A percentile compares a stretch with the other conserved stretches of the same genome.
Conservation (phyloP, 768 basidiomycete species). For the Hericium erinaceus region DNA sequence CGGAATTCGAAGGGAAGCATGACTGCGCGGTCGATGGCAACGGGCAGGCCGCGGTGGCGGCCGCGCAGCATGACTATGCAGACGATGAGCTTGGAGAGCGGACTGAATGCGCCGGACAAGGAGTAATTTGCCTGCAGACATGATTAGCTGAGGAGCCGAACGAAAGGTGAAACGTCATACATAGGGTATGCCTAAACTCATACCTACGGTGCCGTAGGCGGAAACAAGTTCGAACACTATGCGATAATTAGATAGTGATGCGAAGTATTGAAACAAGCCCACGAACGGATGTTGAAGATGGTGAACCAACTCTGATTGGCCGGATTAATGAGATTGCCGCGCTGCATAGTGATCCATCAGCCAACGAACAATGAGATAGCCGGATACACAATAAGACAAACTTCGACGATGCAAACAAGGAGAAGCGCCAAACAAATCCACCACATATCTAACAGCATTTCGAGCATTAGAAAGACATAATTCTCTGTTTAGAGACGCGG, state of each 20-base stretch:
- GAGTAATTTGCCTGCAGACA: slow-evolving; percentile 63
- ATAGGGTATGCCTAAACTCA: slow-evolving; percentile 79
- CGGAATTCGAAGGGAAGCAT: slow-evolving; percentile 63
- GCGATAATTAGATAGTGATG: slow-evolving; percentile 1
- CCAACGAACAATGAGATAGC: not conserved
- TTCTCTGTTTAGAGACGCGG: not conserved
- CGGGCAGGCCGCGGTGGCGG: slow-evolving; percentile 80
- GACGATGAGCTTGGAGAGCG: slow-evolving; percentile 82
- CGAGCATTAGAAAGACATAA: not conserved
- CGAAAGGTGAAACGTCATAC: slow-evolving; percentile 32
- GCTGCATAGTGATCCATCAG: slow-evolving; percentile 28
- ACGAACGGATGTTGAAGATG: slow-evolving; percentile 69
- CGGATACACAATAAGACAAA: slow-evolving; percentile 21
- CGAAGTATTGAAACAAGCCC: not conserved
- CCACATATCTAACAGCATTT: slow-evolving; percentile 77
- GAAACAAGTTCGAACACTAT: slow-evolving; percentile 82
- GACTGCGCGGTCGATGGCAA: slow-evolving; percentile 83
- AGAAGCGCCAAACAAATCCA: slow-evolving; percentile 84
- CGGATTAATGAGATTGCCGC: slow-evolving; percentile 45
- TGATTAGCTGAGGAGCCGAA: slow-evolving; percentile 8
- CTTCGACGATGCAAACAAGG: slow-evolving; percentile 90
- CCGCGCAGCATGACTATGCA: slow-evolving; percentile 90
- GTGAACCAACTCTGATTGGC: slow-evolving; percentile 64
- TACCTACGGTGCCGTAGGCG: slow-evolving; percentile 82
- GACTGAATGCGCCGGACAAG: slow-evolving; percentile 66